phyloP scores from a whole-genome alignment of 768 basidiomycete genomes.

The Amanita brunnescens region DNA sequence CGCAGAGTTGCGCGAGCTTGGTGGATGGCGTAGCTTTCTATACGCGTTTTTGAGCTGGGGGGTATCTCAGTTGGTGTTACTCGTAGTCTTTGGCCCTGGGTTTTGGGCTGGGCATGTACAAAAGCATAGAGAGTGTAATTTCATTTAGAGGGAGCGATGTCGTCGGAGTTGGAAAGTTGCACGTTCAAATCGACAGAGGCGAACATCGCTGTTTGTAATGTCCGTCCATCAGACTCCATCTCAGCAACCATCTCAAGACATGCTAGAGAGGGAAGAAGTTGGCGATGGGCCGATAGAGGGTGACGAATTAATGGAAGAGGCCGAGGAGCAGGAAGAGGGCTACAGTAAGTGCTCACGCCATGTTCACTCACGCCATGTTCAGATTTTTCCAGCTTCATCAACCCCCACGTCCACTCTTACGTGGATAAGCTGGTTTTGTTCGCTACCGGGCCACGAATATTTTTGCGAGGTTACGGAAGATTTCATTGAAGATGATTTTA shows the following conservation, averaged over 20 bases:
- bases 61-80: slow-evolving; percentile 57
- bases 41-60: slow-evolving; percentile 68
- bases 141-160: slow-evolving; percentile 9
- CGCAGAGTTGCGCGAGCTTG: slow-evolving; percentile 60
- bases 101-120: slow-evolving; percentile 37
- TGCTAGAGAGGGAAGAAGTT: slow-evolving; percentile 54
- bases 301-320: slow-evolving; percentile 79
- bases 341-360: slow-evolving; percentile 57
- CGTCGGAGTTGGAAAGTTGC: slow-evolving; percentile 29
- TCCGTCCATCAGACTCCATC: slow-evolving; percentile 29
- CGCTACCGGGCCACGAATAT: slow-evolving; percentile 92
- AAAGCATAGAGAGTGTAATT: slow-evolving; percentile 44
- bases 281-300: slow-evolving; percentile 50
- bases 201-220: slow-evolving; percentile 20
- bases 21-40: slow-evolving; percentile 46
- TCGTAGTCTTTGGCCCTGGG: slow-evolving; percentile 66
- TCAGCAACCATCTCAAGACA: slow-evolving; percentile 38
- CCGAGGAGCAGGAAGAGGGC: slow-evolving; percentile 66
- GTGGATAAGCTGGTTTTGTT: slow-evolving; percentile 97
- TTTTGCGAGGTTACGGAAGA: slow-evolving; percentile 98
- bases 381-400: slow-evolving; percentile 42
- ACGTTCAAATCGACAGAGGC: slow-evolving; percentile 12
- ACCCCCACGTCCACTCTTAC: slow-evolving; percentile 88
- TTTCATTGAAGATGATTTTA: slow-evolving; percentile 99
- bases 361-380: slow-evolving; percentile 10